Percentiles rank a stretch among this genome's conserved stretches.
Conservation (phyloP, 441 rosid genomes). For the Geranium incanum region DNA sequence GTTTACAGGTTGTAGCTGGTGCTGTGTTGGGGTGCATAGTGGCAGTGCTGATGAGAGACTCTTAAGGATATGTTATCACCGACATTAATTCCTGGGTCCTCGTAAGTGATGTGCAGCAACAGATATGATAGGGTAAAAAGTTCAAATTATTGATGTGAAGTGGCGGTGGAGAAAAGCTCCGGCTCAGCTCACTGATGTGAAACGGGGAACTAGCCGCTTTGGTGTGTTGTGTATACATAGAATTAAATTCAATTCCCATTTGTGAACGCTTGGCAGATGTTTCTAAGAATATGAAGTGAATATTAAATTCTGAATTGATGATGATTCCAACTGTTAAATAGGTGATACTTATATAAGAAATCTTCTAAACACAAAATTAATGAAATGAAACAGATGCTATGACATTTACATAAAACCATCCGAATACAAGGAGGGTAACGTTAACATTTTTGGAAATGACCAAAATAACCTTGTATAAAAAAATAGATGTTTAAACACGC, state of each 20-base stretch:
- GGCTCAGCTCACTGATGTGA: neutral
- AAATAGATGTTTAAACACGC: too few relatives aligned
- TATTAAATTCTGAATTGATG: constrained; percentile 32
- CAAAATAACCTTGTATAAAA: too few relatives aligned
- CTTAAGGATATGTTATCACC: neutral
- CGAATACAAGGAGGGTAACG: too few relatives aligned
- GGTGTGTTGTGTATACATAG: constrained; percentile 46
- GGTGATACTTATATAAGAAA: too few relatives aligned
- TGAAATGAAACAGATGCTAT: too few relatives aligned
- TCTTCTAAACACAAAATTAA: too few relatives aligned
- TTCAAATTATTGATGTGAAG: constrained; percentile 6
- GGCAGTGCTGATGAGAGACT: constrained; percentile 57
- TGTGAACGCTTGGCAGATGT: neutral
- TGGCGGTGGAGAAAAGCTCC: neutral
- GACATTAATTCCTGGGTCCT: neutral
- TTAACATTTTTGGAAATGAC: too few relatives aligned
- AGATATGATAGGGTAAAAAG: neutral
- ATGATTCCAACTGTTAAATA: constrained; percentile 25
- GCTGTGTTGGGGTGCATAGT: constrained; percentile 63
- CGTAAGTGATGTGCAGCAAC: neutral
- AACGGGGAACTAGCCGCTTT: constrained; percentile 48
- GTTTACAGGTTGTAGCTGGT: constrained; percentile 79
- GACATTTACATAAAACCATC: too few relatives aligned
- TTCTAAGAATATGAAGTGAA: neutral
- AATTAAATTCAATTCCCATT: constrained; percentile 13